Percentiles rank a stretch among this genome's conserved stretches.
These are phyloP conservation scores for Viola pubescens DNA, from an alignment of 441 rosid species.

Conservation along the genomic window DNA sequence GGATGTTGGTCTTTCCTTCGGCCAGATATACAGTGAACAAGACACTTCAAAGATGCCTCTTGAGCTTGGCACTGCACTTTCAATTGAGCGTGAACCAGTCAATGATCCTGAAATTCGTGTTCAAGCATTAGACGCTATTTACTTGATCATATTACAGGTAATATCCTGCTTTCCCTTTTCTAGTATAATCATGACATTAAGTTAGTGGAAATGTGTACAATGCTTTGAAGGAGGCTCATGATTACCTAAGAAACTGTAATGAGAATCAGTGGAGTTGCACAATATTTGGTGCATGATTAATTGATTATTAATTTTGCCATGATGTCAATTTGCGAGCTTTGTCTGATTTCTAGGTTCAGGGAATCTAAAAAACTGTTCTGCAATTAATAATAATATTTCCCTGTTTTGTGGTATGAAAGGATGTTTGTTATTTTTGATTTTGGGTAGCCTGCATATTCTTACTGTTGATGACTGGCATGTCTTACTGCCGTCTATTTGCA, in stretches of 20 bases:
- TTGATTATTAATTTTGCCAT: too few species aligned
- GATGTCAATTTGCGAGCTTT: too few species aligned
- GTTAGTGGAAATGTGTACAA: not conserved
- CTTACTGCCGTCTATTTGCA: conserved; percentile 17
- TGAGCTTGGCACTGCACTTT: conserved; percentile 79
- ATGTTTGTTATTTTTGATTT: not conserved
- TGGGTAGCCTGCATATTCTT: not conserved
- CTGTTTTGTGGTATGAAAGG: not conserved
- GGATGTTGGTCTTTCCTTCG: not conserved
- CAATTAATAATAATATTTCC: too few species aligned
- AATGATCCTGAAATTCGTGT: conserved; percentile 72
- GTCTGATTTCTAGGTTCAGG: too few species aligned
- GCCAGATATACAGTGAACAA: conserved; percentile 53
- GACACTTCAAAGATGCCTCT: conserved; percentile 75
- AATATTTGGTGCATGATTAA: too few species aligned
- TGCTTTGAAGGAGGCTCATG: not conserved
- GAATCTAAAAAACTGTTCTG: too few species aligned
- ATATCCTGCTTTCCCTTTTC: conserved; percentile 4
- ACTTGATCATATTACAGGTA: conserved; percentile 73
- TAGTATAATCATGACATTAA: not conserved
- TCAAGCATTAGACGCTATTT: conserved; percentile 77
- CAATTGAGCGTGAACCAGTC: conserved; percentile 77
- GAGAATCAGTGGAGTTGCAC: too few species aligned
- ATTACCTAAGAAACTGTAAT: too few species aligned
- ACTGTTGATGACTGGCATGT: too few species aligned